A percentile compares a stretch with the other conserved stretches of the same genome.
These are phyloP conservation scores for Pleodorina starrii DNA, from an alignment of 139 green algal species.

Conservation along the genomic window DNA sequence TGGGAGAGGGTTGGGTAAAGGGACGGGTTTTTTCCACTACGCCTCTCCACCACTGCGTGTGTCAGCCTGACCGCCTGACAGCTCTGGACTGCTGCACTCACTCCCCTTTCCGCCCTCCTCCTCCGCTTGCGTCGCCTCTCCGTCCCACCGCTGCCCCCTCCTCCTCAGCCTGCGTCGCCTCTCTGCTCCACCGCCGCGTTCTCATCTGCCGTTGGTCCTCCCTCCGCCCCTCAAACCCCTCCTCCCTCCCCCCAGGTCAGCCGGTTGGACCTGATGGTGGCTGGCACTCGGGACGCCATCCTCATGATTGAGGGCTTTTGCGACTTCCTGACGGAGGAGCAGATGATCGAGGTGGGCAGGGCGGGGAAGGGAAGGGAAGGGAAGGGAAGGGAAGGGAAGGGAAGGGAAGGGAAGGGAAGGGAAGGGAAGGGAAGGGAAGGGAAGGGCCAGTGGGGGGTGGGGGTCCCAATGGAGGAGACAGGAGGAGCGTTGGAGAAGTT, in stretches of 20 bases:
- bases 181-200: too few relatives aligned
- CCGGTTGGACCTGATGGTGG: conserved; percentile 92
- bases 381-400: conserved; percentile 2
- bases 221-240: too few relatives aligned
- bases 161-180: too few relatives aligned
- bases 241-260: conserved; percentile 5
- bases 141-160: not conserved
- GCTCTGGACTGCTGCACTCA: not conserved
- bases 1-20: too few relatives aligned
- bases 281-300: conserved; percentile 91
- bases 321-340: conserved; percentile 93
- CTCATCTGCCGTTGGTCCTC: too few relatives aligned
- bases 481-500: too few relatives aligned
- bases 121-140: not conserved
- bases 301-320: conserved; percentile 99
- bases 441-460: too few relatives aligned
- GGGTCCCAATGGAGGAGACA: too few relatives aligned
- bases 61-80: too few relatives aligned
- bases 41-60: too few relatives aligned
- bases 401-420: too few relatives aligned
- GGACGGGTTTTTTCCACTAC: too few relatives aligned
- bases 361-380: not conserved
- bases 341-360: conserved; percentile 85
- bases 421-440: conserved; percentile 1
- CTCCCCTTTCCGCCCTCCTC: not conserved